Conservation (phyloP, 345 rosid species). For the Ceriops tagal region DNA sequence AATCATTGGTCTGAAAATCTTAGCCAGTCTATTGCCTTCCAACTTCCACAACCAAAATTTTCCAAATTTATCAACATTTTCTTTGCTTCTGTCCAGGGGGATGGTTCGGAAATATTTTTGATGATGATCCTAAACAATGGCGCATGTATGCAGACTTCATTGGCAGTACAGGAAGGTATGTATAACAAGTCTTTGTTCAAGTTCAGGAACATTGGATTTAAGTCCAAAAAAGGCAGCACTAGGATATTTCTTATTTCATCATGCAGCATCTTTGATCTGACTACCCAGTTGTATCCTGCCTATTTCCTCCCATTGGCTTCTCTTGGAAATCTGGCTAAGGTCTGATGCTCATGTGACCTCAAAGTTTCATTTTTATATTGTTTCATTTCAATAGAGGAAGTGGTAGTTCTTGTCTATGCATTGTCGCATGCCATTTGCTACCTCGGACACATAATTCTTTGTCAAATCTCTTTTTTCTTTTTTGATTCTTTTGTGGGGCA, state of each 20-base stretch:
- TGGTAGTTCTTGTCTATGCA: background rate
- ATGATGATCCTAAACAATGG: conserved; percentile 98
- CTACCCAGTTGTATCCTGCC: conserved; percentile 84
- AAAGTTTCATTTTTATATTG: too few relatives aligned
- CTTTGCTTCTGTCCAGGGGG: conserved; percentile 60
- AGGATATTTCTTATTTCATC: conserved; percentile 19
- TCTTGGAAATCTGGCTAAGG: conserved; percentile 94
- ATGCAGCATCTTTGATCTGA: conserved; percentile 85
- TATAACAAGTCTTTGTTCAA: conserved; percentile 5
- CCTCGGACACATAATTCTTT: too few relatives aligned
- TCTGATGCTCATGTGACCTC: conserved; percentile 11
- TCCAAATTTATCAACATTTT: conserved; percentile 16
- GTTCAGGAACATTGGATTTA: conserved; percentile 12
- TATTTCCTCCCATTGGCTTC: conserved; percentile 89
- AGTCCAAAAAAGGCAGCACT: background rate
- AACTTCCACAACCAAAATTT: too few relatives aligned
- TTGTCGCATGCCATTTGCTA: background rate
- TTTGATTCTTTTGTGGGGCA: too few relatives aligned
- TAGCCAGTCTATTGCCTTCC: background rate
- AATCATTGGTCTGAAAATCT: conserved; percentile 64
- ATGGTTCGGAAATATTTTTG: conserved; percentile 82
- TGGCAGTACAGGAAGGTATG: conserved; percentile 95
- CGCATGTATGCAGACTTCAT: conserved; percentile 99
- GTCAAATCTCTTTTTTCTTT: too few relatives aligned
- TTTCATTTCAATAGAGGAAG: background rate